Evolutionary conservation across 208 protist species (phyloP).

Genomic region (Crithidia sp.): DNA sequence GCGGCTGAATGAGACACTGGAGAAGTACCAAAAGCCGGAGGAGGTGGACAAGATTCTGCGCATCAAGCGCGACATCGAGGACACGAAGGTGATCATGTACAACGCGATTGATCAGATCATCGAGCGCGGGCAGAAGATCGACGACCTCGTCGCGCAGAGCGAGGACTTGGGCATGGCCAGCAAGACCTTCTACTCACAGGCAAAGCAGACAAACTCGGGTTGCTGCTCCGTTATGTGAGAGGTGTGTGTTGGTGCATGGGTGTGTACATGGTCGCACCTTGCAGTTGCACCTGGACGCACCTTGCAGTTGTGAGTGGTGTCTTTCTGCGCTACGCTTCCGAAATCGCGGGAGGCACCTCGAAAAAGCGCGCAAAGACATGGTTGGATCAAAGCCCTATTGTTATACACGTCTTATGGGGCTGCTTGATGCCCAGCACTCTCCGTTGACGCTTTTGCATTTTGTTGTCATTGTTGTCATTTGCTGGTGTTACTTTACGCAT

Average conservation of each 20-base stretch:
- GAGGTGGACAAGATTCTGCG: constrained; percentile 91
- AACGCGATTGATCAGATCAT: constrained; percentile 93
- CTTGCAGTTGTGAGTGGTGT: no score
- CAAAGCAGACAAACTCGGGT: constrained; percentile 89
- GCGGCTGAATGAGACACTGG: constrained; percentile 71
- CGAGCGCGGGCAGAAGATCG: constrained; percentile 90
- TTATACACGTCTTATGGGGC: no score
- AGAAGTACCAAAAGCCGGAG: constrained; percentile 90
- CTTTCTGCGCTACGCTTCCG: no score
- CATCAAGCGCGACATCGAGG: constrained; percentile 91
- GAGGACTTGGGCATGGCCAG: constrained; percentile 83
- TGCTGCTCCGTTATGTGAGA: constrained; percentile 87
- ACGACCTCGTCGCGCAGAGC: constrained; percentile 86
- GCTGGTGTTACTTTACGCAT: no score
- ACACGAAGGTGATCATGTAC: constrained; percentile 93
- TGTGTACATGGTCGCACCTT: background rate
- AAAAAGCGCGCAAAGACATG: no score
- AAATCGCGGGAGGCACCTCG: no score
- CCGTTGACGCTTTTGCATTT: no score
- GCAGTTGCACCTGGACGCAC: no score
- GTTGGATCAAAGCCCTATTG: no score
- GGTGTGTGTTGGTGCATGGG: background rate
- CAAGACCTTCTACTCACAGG: constrained; percentile 91
- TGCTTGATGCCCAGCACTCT: no score
- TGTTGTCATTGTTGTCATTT: no score